Evolutionary conservation across 805 yeast genomes (phyloP).

Genomic region (Yarrowia bubula): DNA sequence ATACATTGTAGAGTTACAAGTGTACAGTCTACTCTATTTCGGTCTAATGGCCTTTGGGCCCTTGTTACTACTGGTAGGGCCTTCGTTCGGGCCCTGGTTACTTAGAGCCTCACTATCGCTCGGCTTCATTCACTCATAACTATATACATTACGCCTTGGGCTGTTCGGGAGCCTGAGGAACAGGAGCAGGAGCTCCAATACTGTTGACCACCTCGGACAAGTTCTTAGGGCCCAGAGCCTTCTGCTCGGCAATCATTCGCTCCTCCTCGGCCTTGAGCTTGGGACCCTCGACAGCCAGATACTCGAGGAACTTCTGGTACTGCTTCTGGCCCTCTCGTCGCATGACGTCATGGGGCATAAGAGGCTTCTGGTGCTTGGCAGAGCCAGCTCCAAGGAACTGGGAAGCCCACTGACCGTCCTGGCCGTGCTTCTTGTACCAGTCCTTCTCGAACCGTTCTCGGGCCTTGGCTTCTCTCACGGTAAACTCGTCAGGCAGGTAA

Average conservation of each 20-base stretch:
- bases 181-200: background rate
- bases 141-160: conserved; percentile 25
- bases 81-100: background rate
- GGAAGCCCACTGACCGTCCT: conserved; percentile 53
- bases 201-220: conserved; percentile 7
- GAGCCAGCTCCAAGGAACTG: conserved; percentile 63
- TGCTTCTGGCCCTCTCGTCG: conserved; percentile 92
- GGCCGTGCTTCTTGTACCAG: conserved; percentile 47
- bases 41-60: no score
- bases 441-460: conserved; percentile 56
- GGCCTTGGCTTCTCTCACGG: conserved; percentile 69
- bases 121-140: conserved; percentile 7
- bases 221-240: conserved; percentile 21
- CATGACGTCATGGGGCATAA: conserved; percentile 82
- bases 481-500: conserved; percentile 73
- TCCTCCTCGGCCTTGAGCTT: conserved; percentile 51
- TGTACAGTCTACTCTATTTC: no score
- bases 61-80: no score
- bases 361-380: conserved; percentile 51
- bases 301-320: conserved; percentile 75
- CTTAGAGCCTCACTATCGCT: background rate
- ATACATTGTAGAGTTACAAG: no score
- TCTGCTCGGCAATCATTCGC: conserved; percentile 51
- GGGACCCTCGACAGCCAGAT: conserved; percentile 76
- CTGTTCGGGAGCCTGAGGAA: conserved; percentile 9